Percentiles rank a stretch among this genome's conserved stretches.
Evolutionary conservation across 202 grass and related monocot genomes (phyloP).

Genomic region (Zoysia matrella): DNA sequence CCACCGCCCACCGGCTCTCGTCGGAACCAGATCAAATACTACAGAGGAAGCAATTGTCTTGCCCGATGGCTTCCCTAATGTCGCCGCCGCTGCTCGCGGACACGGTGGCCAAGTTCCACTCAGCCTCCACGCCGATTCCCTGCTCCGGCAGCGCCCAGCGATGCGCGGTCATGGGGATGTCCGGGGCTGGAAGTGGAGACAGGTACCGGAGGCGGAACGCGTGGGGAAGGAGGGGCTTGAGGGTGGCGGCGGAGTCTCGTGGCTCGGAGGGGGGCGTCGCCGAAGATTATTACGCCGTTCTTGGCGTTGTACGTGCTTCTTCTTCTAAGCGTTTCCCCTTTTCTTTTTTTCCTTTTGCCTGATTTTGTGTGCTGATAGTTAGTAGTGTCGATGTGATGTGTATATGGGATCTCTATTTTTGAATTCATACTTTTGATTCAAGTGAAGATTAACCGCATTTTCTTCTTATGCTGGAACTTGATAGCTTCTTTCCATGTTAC

Average conservation of each 20-base stretch:
- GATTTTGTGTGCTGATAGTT: background rate
- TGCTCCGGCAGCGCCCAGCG: conserved; percentile 14
- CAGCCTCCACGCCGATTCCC: conserved; percentile 27
- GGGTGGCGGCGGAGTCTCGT: conserved; percentile 50
- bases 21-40: conserved; percentile 25
- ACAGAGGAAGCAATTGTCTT: background rate
- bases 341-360: background rate
- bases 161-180: conserved; percentile 18
- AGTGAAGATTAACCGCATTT: background rate
- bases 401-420: background rate
- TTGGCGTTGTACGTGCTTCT: conserved; percentile 52
- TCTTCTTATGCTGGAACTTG: background rate
- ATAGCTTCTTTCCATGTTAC: background rate
- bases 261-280: conserved; percentile 59
- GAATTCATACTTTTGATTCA: background rate
- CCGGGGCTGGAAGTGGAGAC: conserved; percentile 29
- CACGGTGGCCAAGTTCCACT: conserved; percentile 56
- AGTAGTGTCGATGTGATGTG: background rate
- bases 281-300: conserved; percentile 58
- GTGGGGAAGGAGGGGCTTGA: conserved; percentile 35
- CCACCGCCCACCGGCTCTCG: background rate
- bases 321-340: background rate
- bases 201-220: conserved; percentile 5
- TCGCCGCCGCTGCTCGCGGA: conserved; percentile 64
- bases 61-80: conserved; percentile 68